Conservation (phyloP, 1,139 yeast genomes). For the Suhomyces bribrorum region DNA sequence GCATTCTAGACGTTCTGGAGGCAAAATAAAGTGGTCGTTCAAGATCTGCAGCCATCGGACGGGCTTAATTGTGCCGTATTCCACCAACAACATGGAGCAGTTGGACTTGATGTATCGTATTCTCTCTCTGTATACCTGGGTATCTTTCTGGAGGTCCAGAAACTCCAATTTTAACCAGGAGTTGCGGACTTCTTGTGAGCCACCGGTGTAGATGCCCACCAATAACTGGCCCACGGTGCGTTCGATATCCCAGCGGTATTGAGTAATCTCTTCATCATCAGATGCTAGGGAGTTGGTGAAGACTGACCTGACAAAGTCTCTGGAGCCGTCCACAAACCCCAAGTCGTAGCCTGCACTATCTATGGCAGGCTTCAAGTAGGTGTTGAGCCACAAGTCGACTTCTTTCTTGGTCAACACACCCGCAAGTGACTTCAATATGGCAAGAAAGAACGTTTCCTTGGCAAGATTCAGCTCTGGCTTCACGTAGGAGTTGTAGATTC, state of each 20-base stretch:
- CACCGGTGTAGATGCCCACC: conserved; percentile 34
- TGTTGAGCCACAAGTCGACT: conserved; percentile 51
- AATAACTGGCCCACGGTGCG: conserved; percentile 29
- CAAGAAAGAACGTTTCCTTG: conserved; percentile 49
- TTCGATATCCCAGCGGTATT: conserved; percentile 27
- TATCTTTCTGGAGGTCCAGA: conserved; percentile 21
- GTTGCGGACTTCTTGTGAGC: conserved; percentile 3
- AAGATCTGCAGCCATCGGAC: conserved; percentile 33
- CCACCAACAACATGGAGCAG: conserved; percentile 39
- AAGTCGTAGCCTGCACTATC: conserved; percentile 59
- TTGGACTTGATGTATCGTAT: conserved; percentile 49
- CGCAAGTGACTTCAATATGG: conserved; percentile 41
- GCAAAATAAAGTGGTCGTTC: conserved; percentile 30
- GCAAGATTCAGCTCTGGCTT: conserved; percentile 30
- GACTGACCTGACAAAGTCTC: conserved; percentile 42
- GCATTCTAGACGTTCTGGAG: conserved; percentile 35
- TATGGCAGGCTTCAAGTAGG: conserved; percentile 55
- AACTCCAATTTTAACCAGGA: conserved; percentile 18
- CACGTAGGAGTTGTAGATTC: conserved; percentile 43
- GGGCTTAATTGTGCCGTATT: conserved; percentile 41
- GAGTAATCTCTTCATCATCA: conserved; percentile 29
- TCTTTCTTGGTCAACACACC: conserved; percentile 44
- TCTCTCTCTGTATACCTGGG: conserved; percentile 48
- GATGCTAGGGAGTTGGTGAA: conserved; percentile 25
- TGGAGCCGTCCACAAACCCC: conserved; percentile 42